A percentile compares a stretch with the other conserved stretches of the same genome.
phyloP scores from a whole-genome alignment of 768 basidiomycete genomes.

The Guyanaporus albipodus region DNA sequence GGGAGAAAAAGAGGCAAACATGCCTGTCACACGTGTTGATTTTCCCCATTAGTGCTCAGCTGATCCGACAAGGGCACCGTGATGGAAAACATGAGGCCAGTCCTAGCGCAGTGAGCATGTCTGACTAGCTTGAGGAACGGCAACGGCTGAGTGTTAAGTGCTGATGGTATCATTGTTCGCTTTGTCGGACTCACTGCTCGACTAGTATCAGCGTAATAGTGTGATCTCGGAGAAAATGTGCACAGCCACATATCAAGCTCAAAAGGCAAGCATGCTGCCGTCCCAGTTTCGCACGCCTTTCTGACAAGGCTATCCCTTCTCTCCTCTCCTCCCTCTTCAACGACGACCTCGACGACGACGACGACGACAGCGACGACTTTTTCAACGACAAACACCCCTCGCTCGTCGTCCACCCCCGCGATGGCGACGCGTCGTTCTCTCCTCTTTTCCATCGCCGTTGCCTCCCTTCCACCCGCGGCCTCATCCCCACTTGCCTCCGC shows the following conservation, averaged over 20 bases:
- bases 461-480: slow-evolving; percentile 22
- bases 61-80: slow-evolving; percentile 18
- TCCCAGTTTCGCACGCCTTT: slow-evolving; percentile 30
- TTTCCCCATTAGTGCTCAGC: slow-evolving; percentile 14
- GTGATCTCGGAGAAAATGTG: background rate
- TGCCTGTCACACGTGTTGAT: slow-evolving; percentile 22
- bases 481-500: slow-evolving; percentile 29
- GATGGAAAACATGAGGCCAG: slow-evolving; percentile 19
- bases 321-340: slow-evolving; percentile 12
- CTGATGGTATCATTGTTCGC: slow-evolving; percentile 1
- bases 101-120: slow-evolving; percentile 11
- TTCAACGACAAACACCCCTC: slow-evolving; percentile 1
- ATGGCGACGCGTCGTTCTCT: slow-evolving; percentile 27
- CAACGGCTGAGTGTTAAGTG: too few species aligned
- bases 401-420: slow-evolving; percentile 1
- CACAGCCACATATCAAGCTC: slow-evolving; percentile 32
- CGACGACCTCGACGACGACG: slow-evolving; percentile 32
- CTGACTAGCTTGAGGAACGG: slow-evolving; percentile 17
- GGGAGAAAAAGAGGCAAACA: slow-evolving; percentile 19
- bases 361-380: slow-evolving; percentile 8
- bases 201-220: background rate
- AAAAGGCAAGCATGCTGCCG: slow-evolving; percentile 28
- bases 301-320: slow-evolving; percentile 20
- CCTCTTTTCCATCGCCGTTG: slow-evolving; percentile 19
- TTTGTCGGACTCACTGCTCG: background rate